These are phyloP conservation scores for Chenopodium suecicum DNA, from an alignment of 148 eudicot species.

Conservation along the genomic window DNA sequence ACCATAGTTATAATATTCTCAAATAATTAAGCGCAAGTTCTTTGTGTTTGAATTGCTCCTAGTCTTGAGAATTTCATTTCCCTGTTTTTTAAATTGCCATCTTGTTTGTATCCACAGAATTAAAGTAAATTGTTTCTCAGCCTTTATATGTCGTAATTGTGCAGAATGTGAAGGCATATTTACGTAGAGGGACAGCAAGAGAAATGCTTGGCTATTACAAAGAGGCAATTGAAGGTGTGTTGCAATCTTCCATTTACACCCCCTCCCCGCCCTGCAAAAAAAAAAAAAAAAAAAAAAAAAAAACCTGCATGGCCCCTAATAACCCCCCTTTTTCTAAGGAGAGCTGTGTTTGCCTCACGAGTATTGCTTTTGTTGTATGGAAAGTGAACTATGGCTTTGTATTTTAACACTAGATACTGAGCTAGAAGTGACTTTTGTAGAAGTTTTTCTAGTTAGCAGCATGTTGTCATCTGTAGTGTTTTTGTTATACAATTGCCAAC, in stretches of 20 bases:
- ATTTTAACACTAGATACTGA: background rate
- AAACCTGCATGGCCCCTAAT: too few relatives aligned
- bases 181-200: conserved; percentile 92
- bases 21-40: background rate
- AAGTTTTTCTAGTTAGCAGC: too few relatives aligned
- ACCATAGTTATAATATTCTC: background rate
- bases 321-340: background rate
- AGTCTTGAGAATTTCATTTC: background rate
- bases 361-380: background rate
- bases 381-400: background rate
- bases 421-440: background rate
- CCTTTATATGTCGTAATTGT: background rate
- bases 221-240: conserved; percentile 81
- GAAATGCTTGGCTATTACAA: conserved; percentile 85
- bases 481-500: background rate
- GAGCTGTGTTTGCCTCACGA: background rate
- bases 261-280: too few relatives aligned
- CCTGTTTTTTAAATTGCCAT: background rate
- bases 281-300: too few relatives aligned
- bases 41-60: background rate
- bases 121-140: background rate
- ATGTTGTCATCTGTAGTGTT: too few relatives aligned
- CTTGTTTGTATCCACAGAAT: background rate
- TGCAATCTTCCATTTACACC: background rate
- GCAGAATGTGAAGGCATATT: conserved; percentile 88